A percentile compares a stretch with the other conserved stretches of the same genome.
These are phyloP conservation scores for Orbilia oligospora DNA, from an alignment of 2,329 filamentous ascomycete genomes.

Conservation along the genomic window DNA sequence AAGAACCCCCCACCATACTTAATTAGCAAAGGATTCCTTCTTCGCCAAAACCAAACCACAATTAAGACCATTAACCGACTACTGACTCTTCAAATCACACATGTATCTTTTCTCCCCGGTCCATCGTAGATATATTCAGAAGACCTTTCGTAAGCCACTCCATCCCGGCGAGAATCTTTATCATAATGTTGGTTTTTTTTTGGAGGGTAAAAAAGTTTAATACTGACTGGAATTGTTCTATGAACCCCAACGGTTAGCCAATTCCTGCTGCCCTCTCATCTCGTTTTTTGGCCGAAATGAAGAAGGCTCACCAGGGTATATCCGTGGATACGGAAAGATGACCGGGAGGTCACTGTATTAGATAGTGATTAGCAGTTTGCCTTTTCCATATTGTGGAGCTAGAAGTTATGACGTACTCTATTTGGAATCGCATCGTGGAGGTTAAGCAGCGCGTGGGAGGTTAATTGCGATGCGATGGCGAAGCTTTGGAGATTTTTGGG, in stretches of 20 bases:
- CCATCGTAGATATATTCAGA: conserved; percentile 6
- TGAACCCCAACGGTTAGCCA: conserved; percentile 41
- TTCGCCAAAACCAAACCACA: background rate
- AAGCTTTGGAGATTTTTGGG: background rate
- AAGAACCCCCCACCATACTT: background rate
- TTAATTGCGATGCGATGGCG: conserved; percentile 20
- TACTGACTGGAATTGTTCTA: conserved; percentile 72
- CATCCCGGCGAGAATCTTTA: background rate
- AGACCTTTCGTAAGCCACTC: conserved; percentile 62
- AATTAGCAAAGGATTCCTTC: background rate
- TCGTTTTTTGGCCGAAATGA: conserved; percentile 48
- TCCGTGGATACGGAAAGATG: conserved; percentile 74
- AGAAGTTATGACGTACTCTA: conserved; percentile 62
- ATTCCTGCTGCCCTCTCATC: conserved; percentile 45
- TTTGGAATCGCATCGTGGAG: conserved; percentile 63
- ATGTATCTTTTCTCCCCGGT: conserved; percentile 74
- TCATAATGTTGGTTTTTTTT: background rate
- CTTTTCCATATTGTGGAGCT: background rate
- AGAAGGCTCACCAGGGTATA: conserved; percentile 71
- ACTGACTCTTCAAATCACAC: conserved; percentile 81
- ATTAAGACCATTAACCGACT: conserved; percentile 1
- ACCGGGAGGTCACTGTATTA: conserved; percentile 72
- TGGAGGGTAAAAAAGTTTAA: conserved; percentile 23
- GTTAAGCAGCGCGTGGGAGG: conserved; percentile 1
- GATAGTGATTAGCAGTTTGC: conserved; percentile 22